Evolutionary conservation across 2,329 filamentous ascomycete species (phyloP).

Genomic region (Diaporthe amygdali): DNA sequence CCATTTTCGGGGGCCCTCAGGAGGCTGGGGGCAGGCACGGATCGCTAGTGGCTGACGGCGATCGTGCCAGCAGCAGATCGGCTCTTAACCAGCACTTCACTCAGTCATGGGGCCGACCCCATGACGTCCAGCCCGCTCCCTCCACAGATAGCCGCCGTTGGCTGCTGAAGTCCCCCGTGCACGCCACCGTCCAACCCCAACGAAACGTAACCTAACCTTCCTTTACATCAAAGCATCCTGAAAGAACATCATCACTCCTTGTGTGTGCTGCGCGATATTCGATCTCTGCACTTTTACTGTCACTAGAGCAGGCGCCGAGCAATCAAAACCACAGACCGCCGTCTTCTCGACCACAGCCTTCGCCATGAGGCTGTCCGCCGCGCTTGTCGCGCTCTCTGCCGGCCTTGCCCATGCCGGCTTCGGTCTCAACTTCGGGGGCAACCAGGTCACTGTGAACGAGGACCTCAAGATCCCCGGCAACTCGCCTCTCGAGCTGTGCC

Average conservation of each 20-base stretch:
- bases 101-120: slow-evolving; percentile 1
- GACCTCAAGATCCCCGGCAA: slow-evolving; percentile 77
- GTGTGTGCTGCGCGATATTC: background rate
- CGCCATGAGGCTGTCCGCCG: slow-evolving; percentile 47
- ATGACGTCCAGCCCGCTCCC: slow-evolving; percentile 20
- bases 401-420: slow-evolving; percentile 50
- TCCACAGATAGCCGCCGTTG: slow-evolving; percentile 22
- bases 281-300: background rate
- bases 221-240: background rate
- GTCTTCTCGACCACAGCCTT: background rate
- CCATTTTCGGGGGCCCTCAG: background rate
- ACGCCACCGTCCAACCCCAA: background rate
- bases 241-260: background rate
- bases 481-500: slow-evolving; percentile 84
- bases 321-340: background rate
- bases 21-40: background rate
- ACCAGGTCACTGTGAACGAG: slow-evolving; percentile 53
- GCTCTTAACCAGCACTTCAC: background rate
- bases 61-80: background rate
- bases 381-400: slow-evolving; percentile 51
- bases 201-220: background rate
- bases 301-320: background rate
- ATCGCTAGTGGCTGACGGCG: slow-evolving; percentile 1
- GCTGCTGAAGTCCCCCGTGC: background rate
- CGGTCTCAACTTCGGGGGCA: slow-evolving; percentile 49